Conservation (phyloP, 768 basidiomycete species). For the Mycena galopus region DNA sequence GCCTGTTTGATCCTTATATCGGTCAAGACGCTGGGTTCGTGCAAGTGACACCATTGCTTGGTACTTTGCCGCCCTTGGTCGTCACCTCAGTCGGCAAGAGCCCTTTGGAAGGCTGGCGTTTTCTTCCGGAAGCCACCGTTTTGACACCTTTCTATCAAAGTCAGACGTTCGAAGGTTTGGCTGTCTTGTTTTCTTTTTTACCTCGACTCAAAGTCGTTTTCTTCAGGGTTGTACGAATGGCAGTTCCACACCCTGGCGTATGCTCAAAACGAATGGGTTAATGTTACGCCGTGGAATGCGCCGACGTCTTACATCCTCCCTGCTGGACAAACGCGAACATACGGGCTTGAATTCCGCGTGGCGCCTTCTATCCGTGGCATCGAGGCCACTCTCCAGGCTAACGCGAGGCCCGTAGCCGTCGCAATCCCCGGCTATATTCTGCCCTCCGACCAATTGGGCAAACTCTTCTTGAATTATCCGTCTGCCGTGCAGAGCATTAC, state of each 20-base stretch:
- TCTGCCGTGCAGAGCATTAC: conserved; percentile 56
- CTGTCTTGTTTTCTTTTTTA: no score
- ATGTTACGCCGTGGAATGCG: conserved; percentile 67
- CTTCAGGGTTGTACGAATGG: conserved; percentile 65
- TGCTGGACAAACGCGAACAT: conserved; percentile 63
- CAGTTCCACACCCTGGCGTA: conserved; percentile 70
- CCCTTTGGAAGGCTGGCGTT: conserved; percentile 72
- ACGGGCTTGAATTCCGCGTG: conserved; percentile 66
- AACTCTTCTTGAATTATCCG: conserved; percentile 63
- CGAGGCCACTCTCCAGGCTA: conserved; percentile 57
- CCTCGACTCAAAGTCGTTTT: not conserved
- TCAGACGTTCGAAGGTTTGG: conserved; percentile 65
- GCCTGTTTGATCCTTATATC: conserved; percentile 69
- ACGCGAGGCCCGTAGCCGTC: conserved; percentile 61
- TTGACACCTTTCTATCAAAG: conserved; percentile 65
- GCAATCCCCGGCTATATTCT: conserved; percentile 68
- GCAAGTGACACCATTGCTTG: conserved; percentile 65
- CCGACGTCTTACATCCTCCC: conserved; percentile 62
- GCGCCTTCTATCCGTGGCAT: conserved; percentile 64
- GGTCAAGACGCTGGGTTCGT: conserved; percentile 70
- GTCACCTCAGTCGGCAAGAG: conserved; percentile 60
- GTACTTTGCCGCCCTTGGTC: conserved; percentile 65
- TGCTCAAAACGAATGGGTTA: conserved; percentile 67
- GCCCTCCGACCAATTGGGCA: conserved; percentile 61
- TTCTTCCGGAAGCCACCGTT: conserved; percentile 64